A percentile compares a stretch with the other conserved stretches of the same genome.
These are phyloP conservation scores for Solanum chacoense DNA, from an alignment of 305 asterid species.

Conservation along the genomic window DNA sequence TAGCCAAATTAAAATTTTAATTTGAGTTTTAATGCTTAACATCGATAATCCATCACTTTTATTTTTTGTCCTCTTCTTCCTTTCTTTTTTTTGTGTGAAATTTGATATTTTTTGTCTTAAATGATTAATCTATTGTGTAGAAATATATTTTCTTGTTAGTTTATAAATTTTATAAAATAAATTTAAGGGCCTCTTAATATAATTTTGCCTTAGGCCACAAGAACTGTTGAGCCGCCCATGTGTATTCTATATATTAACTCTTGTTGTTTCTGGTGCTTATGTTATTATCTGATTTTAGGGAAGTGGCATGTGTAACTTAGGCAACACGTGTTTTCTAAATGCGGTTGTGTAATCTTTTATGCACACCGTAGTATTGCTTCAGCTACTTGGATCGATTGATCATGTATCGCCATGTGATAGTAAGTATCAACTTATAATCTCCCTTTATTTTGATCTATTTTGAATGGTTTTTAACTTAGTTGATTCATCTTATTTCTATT, in stretches of 20 bases:
- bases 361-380: constrained; percentile 61
- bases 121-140: too few species aligned
- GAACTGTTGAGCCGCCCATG: not conserved
- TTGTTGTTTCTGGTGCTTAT: not conserved
- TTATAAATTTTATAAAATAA: too few species aligned
- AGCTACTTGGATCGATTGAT: constrained; percentile 21
- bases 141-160: too few species aligned
- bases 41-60: not conserved
- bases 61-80: not conserved
- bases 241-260: not conserved
- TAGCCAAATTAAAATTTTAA: not conserved
- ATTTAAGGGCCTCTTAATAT: not conserved
- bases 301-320: constrained; percentile 55
- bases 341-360: constrained; percentile 66
- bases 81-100: not conserved
- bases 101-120: not conserved
- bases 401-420: constrained; percentile 22
- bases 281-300: constrained; percentile 36
- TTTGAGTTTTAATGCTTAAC: not conserved
- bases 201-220: not conserved
- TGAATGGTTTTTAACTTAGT: not conserved
- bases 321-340: constrained; percentile 80
- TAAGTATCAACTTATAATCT: constrained; percentile 11
- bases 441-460: not conserved
- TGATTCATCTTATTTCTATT: not conserved